Evolutionary conservation across 495 filamentous ascomycete genomes (phyloP), one percentile per base, ranked within the genome.

Genomic region (Aeminium ludgeri): DNA sequence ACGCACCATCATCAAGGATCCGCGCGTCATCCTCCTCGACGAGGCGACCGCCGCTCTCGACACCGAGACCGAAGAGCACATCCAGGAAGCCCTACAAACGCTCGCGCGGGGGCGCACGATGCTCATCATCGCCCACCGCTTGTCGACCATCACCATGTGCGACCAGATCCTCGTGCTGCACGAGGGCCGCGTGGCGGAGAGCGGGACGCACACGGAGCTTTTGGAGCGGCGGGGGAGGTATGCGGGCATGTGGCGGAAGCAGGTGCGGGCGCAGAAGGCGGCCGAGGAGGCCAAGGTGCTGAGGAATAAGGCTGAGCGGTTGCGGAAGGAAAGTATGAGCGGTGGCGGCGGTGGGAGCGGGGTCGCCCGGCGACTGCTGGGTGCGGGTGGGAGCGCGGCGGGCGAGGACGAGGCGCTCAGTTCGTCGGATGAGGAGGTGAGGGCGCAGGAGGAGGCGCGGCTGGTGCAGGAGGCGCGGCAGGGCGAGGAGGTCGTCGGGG

Each of bases 41-140:
- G 89, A 97, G 60, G 89, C 89, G 6, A 97, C 89, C 0, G 91
- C 89, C 25, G 89, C 89, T 2, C 68, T 97, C 13, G 89, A 97
- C 48, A 87, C 84, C 1, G 84, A 91, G 50, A 97, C 89, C 2
- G 89, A 97, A 57, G 83, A 94, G 57, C 78, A 95, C 54, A 96
- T 97, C 36, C 89, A 97, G 56, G 67, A 73, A 18, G 84, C 86
- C 13, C 69, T 97, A 10, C 72, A 74, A 25, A 80, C 72, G 10
- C 76, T 97, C 29, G 76, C 80, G 17, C 65, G 75, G 30, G 85
- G 81, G 19, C 82, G 89, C 31, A 97, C 89, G 1, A 80, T 91
- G 61, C 68, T 84, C 19, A 74, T 84, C 10, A 83, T 84, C 48
- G 79, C 79, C 12, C 89, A 97, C 58, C 80, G 89, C 27, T 68